Base-by-base conservation (phyloP, 2,329 filamentous ascomycete genomes). In the Ophiocordyceps robertsii region DNA sequence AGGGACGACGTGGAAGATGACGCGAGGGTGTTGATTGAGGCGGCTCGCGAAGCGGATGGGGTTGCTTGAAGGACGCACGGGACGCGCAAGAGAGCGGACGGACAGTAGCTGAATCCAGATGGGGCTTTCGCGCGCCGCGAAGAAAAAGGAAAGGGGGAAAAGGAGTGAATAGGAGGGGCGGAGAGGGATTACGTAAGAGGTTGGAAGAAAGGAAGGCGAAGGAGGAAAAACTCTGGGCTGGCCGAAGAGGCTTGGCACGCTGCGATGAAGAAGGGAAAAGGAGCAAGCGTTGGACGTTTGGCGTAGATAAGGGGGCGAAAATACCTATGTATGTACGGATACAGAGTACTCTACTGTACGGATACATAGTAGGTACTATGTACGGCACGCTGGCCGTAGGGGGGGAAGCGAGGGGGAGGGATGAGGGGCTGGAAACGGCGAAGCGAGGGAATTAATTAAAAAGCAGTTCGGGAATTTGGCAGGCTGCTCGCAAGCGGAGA, bases 1-100 rank as follows among this genome's bases (percentile, higher is more conserved):
- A 32, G 33, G 30, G 38, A 27, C 24, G 24, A 27, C 3, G 6
- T 43, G 39, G 39, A 32, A 38, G 12, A 27, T 24, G 37, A 19
- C n/a, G 40, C 40, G 69, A 67, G 49, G 36, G 19, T 37, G 31
- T 49, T 50, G 55, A 52, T n/a, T 46, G 48, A 46, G 40, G 32
- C 24, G n/a, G 44, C 39, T 45, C 47, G 51, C 51, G 49, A 47
- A 54, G 50, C 51, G 56, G 49, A 55, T 50, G 54, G 56, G n/a
- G 55, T 56, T 17, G 35, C 31, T 21, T 19, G 38, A 14, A 33
- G n/a, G 19, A 11, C 24, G 40, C 14, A 21, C 32, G 46, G 53
- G 54, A 56, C 53, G 56, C 56, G 59, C 57, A 59, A 63, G 62
- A 57, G 61, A 63, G 56, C 48, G 60, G 59, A 61, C 59, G 56